phyloP scores from a whole-genome alignment of 2,329 filamentous ascomycete genomes.

The Diaporthe helianthi region DNA sequence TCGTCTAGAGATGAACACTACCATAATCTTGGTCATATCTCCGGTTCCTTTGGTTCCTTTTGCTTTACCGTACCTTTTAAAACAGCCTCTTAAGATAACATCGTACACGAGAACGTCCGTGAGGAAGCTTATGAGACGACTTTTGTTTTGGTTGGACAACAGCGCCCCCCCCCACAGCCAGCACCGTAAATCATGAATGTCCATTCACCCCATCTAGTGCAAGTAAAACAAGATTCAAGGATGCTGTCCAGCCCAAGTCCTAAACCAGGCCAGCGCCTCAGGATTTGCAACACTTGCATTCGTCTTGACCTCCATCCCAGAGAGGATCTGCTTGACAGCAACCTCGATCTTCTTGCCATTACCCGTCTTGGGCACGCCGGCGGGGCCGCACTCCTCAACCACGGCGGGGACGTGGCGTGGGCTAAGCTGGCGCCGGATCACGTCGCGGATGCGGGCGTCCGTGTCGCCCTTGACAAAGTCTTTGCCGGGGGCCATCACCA shows the following conservation, averaged over 20 bases:
- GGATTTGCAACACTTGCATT: slow-evolving; percentile 94
- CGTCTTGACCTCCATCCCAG: slow-evolving; percentile 84
- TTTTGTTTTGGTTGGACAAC: neutral
- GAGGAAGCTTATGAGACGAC: too few species aligned
- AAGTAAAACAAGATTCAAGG: slow-evolving; percentile 27
- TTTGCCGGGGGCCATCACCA: slow-evolving; percentile 72
- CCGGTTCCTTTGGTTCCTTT: slow-evolving; percentile 15
- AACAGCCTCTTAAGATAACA: neutral
- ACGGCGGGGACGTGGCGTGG: slow-evolving; percentile 88
- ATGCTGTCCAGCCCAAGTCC: slow-evolving; percentile 71
- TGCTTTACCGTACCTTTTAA: slow-evolving; percentile 15
- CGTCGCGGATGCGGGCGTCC: slow-evolving; percentile 69
- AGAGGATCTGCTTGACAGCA: slow-evolving; percentile 94
- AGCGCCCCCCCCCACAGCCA: neutral
- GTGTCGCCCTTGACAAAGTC: slow-evolving; percentile 59
- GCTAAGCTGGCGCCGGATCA: slow-evolving; percentile 79
- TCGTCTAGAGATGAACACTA: slow-evolving; percentile 26
- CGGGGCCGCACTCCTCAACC: slow-evolving; percentile 73
- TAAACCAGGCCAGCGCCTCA: slow-evolving; percentile 88
- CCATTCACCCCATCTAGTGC: neutral
- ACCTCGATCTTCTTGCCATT: slow-evolving; percentile 99
- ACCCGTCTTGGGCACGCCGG: slow-evolving; percentile 87
- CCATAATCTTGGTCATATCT: neutral
- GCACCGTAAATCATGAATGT: neutral
- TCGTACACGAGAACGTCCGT: neutral